These are phyloP conservation scores for Oxytropis ochrocephala DNA, from an alignment of 306 rosid species.

Conservation along the genomic window DNA sequence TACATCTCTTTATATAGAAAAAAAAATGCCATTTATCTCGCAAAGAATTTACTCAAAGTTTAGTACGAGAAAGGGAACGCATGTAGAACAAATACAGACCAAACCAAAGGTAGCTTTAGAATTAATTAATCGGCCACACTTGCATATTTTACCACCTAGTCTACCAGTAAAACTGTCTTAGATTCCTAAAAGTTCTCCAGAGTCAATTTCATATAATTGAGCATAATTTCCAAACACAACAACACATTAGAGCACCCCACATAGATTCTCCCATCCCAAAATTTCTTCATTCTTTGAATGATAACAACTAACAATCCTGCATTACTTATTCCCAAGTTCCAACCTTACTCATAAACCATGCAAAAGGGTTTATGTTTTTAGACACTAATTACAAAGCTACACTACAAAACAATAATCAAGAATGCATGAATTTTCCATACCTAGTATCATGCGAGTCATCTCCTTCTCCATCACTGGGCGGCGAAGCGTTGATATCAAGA, in stretches of 20 bases:
- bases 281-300: neutral
- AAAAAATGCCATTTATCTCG: neutral
- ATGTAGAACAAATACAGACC: neutral
- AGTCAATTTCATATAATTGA: neutral
- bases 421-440: conserved; percentile 35
- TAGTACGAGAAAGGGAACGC: neutral
- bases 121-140: neutral
- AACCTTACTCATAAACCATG: neutral
- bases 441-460: conserved; percentile 58
- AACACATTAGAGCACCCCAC: conserved; percentile 1
- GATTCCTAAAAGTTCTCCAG: neutral
- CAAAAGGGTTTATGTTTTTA: neutral
- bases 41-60: neutral
- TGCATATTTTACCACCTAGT: neutral
- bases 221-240: neutral
- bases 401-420: neutral
- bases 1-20: neutral
- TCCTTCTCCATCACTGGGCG: conserved; percentile 71
- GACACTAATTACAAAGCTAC: neutral
- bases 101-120: neutral
- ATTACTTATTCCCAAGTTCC: neutral
- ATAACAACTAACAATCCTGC: neutral
- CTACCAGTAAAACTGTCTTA: neutral
- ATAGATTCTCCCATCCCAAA: neutral
- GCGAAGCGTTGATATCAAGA: conserved; percentile 89